Evolutionary conservation across 1,139 yeast species (phyloP), one percentile per base, ranked within the genome.

Genomic region (Magnusiomyces tetraspermus): DNA sequence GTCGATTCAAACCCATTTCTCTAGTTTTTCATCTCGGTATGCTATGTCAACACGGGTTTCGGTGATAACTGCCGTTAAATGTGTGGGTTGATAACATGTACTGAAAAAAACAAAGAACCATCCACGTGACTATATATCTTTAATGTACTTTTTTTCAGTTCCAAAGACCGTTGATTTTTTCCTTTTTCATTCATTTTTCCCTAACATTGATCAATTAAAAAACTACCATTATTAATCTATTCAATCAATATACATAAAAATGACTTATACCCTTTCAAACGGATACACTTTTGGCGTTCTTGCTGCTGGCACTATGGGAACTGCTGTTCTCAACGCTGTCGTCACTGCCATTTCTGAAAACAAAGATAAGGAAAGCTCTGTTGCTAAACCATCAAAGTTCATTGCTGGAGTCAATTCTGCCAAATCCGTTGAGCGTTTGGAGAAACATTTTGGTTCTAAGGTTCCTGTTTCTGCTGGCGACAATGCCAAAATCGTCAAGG

Each of bases 241-340:
- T 11, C 11, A 8, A 28, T 8, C 6, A 28, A 36, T 6, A 10
- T 36, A 8, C 15, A 5, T 24, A 38, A 38, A 8, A 19, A 38
- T 38, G 23, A 5, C 49, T 33, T 50, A 46, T 31, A 56, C 51
- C 11, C 49, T 65, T 26, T 55, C 59, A 51, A 62, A 71, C 56
- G 75, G 76, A 55, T 81, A 78, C 67, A 85, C 92, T 2, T 72
- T 92, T 53, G 78, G 94, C 19, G 83, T 92, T 28, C 75, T 92
- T 54, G 99, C 97, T 46, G 82, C 95, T 62, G 99, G 99, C 54
- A 90, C 87, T 53, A 87, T 92, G 92, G 97, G 98, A 55, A 85
- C 94, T 33, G 97, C 98, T n/a, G 88, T 92, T 48, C 77, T 86
- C 42, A 77, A 88, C 17, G 96, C 97, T 22, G 84, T 90, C 51